Conservation (phyloP, 2,329 filamentous ascomycete genomes). For the Penicillium concentricum region DNA sequence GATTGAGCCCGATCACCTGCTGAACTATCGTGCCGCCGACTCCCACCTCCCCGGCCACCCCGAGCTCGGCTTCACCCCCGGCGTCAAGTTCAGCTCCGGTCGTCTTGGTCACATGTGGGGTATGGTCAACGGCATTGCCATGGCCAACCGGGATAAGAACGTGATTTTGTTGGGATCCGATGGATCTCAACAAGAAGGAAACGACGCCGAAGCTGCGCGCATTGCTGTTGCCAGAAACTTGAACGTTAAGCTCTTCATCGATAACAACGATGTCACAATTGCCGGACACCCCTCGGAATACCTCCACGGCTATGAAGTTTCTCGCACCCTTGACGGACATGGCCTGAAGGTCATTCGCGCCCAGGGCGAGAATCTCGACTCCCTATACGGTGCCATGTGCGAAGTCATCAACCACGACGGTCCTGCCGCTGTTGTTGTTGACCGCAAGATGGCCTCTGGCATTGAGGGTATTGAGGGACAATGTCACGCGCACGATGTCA, state of each 20-base stretch:
- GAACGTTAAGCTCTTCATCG: constrained; percentile 42
- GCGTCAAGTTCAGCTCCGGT: constrained; percentile 43
- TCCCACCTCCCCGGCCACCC: constrained; percentile 43
- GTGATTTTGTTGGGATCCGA: constrained; percentile 41
- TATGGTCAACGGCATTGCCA: constrained; percentile 40
- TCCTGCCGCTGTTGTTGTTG: constrained; percentile 32
- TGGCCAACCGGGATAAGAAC: constrained; percentile 40
- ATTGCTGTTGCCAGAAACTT: constrained; percentile 39
- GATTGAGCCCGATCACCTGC: constrained; percentile 40
- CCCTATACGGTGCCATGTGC: constrained; percentile 34
- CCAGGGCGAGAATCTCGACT: constrained; percentile 39
- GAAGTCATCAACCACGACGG: constrained; percentile 34
- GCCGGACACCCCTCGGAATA: constrained; percentile 42
- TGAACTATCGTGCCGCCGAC: constrained; percentile 42
- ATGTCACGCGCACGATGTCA: constrained; percentile 39
- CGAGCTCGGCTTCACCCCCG: constrained; percentile 41
- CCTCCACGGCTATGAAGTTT: constrained; percentile 38
- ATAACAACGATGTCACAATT: constrained; percentile 45
- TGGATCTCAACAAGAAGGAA: constrained; percentile 44
- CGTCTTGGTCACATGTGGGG: constrained; percentile 43
- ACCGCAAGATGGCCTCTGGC: constrained; percentile 39
- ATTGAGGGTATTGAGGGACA: constrained; percentile 39
- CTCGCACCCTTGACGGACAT: constrained; percentile 36
- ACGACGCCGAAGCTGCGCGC: constrained; percentile 42
- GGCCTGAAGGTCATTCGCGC: constrained; percentile 38